Percentiles rank a stretch among this genome's conserved stretches.
phyloP scores from a whole-genome alignment of 208 protist genomes.

The Herpetomonas samuelpessoai region DNA sequence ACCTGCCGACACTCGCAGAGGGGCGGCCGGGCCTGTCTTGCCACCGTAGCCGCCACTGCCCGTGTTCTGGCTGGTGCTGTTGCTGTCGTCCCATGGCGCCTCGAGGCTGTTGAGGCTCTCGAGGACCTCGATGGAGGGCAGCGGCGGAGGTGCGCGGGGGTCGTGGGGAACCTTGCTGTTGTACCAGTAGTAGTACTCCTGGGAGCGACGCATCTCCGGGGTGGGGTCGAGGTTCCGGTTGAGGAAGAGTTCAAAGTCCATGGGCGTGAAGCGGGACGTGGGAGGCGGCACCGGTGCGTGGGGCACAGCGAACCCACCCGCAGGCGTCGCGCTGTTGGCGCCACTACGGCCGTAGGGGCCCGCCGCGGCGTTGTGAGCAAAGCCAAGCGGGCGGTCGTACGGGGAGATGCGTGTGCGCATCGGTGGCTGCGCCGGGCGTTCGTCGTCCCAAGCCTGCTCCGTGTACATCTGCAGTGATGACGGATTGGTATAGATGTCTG shows the following conservation, averaged over 20 bases:
- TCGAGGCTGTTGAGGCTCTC: conserved; percentile 58
- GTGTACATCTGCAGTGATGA: conserved; percentile 19
- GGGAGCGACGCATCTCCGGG: conserved; percentile 78
- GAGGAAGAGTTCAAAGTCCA: conserved; percentile 86
- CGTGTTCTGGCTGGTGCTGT: neutral
- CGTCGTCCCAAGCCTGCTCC: conserved; percentile 28
- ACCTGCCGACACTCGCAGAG: neutral
- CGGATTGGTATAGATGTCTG: neutral
- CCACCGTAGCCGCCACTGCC: too few relatives aligned
- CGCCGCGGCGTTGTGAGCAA: neutral
- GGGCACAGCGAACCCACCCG: neutral
- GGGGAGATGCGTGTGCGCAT: conserved; percentile 5
- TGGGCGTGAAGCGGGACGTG: conserved; percentile 57
- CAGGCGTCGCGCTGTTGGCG: neutral
- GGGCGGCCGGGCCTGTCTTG: neutral
- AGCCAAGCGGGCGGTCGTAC: neutral
- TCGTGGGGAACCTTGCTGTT: conserved; percentile 67
- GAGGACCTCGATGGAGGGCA: conserved; percentile 62
- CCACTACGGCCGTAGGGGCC: neutral
- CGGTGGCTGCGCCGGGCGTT: conserved; percentile 5
- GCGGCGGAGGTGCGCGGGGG: conserved; percentile 59
- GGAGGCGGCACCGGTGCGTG: conserved; percentile 16
- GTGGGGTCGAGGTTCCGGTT: conserved; percentile 71
- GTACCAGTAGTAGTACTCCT: conserved; percentile 88
- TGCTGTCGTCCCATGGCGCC: conserved; percentile 54